Base-by-base conservation (phyloP, 805 yeast species). In the Candida coquimbonensis region DNA sequence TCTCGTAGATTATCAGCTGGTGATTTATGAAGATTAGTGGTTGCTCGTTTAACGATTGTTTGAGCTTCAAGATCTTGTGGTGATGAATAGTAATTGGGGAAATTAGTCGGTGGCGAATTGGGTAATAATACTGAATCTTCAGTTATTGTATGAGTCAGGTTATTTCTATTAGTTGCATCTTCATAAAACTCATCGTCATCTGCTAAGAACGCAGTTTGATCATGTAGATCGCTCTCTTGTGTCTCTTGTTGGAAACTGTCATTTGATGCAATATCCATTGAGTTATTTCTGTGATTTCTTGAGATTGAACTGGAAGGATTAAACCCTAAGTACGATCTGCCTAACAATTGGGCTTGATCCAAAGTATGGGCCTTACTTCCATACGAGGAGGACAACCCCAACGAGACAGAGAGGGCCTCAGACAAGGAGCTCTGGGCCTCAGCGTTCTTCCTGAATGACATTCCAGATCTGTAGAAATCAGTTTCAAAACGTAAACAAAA, bases 131-230 rank as follows among this genome's bases (percentile, higher is more conserved):
- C 45, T 25, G 38, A 38, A 13, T n/a, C 45, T 33, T 45, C 43
- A 17, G 38, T 31, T 17, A 21, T 36, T 3, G 35, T 11, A 17
- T 37, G 29, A 17, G 38, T 21, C 26, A 29, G 13, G 5, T 37
- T 31, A 31, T 44, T 25, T 11, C 32, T 36, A n/a, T 26, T 38
- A 3, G 49, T 34, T 4, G 47, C 38, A 3, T 47, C 53, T 9
- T 45, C 57, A 36, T 52, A 52, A 39, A 52, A 46, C n/a, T 77
- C 78, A 7, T 81, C 85, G 9, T 82, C 85, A 39, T 67, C 69
- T 6, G 84, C 84, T 40, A 78, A 65, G 38, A 68, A 73, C 1
- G 78, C 81, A 0, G 83, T 71, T 48, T 77, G 78, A 48, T 75
- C 80, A 51, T 79, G 81, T 38, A 79, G 68, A 14, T 74, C 71